phyloP scores from a whole-genome alignment of 2,329 filamentous ascomycete genomes.

The Scytalidium sp. region DNA sequence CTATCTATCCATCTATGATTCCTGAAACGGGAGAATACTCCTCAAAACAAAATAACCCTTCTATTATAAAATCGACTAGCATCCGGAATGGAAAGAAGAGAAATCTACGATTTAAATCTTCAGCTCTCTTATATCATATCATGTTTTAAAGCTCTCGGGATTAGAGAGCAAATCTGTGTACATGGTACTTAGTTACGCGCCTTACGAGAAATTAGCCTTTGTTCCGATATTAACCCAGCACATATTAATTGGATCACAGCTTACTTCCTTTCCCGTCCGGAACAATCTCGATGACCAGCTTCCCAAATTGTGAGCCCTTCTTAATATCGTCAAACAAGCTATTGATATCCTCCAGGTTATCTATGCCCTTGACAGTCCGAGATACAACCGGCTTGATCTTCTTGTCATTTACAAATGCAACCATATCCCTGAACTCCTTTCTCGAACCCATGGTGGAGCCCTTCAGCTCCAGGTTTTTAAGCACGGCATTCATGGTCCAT shows the following conservation, averaged over 20 bases:
- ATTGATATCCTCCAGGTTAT: constrained; percentile 76
- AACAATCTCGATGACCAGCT: constrained; percentile 75
- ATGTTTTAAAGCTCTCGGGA: no score
- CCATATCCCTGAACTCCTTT: constrained; percentile 88
- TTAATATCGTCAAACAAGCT: constrained; percentile 86
- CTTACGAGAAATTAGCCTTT: no score
- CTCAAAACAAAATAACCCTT: no score
- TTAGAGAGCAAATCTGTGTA: no score
- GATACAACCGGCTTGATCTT: constrained; percentile 77
- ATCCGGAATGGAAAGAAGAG: no score
- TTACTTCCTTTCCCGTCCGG: constrained; percentile 17
- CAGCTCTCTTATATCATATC: no score
- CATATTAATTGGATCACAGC: constrained; percentile 1
- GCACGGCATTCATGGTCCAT: constrained; percentile 77
- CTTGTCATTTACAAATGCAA: constrained; percentile 72
- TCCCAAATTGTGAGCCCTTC: constrained; percentile 83
- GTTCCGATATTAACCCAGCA: no score
- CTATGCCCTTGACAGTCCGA: constrained; percentile 67
- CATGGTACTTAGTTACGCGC: no score
- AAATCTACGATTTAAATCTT: no score
- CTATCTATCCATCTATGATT: constrained; percentile 10
- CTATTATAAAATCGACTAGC: no score
- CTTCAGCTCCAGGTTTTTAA: constrained; percentile 83
- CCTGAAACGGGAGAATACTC: constrained; percentile 12
- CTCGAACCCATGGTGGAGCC: constrained; percentile 91